phyloP scores from a whole-genome alignment of 2,329 filamentous ascomycete genomes.

The Chrysosphaeria jannelii region DNA sequence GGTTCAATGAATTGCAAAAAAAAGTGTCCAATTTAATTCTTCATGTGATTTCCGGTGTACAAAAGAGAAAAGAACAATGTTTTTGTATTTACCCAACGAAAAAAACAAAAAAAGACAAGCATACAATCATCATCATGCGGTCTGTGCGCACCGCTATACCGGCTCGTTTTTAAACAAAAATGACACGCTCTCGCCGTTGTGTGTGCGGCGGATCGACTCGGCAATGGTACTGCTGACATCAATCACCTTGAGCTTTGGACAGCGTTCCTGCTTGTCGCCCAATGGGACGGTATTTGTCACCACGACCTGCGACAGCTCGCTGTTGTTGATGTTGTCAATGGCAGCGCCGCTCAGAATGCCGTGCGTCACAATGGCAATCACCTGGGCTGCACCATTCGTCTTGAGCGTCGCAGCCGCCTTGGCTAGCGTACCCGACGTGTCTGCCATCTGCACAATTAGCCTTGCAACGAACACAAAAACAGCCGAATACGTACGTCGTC shows the following conservation, averaged over 20 bases:
- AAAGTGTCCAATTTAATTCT: neutral
- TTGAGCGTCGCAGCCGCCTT: conserved; percentile 81
- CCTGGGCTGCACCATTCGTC: conserved; percentile 58
- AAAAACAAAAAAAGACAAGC: neutral
- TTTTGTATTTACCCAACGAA: conserved; percentile 1
- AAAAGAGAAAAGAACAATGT: conserved; percentile 1
- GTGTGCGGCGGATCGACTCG: conserved; percentile 37
- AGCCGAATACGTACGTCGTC: conserved; percentile 4
- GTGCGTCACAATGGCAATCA: conserved; percentile 52
- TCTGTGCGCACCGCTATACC: conserved; percentile 8
- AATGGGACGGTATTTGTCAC: conserved; percentile 76
- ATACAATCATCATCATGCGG: neutral
- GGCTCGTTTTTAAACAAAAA: conserved; percentile 40
- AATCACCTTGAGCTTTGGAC: conserved; percentile 62
- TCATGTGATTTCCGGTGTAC: too few species aligned
- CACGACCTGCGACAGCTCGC: conserved; percentile 46
- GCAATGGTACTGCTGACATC: conserved; percentile 65
- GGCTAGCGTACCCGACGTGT: conserved; percentile 13
- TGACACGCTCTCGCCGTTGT: conserved; percentile 32
- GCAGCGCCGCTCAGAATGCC: conserved; percentile 29
- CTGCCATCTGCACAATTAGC: conserved; percentile 4
- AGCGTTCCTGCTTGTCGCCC: conserved; percentile 41
- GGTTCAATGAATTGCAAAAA: conserved; percentile 1
- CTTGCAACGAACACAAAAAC: neutral
- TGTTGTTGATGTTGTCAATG: conserved; percentile 59